Percentiles rank a stretch among this genome's conserved stretches.
Evolutionary conservation across 164 flowering plant species (phyloP).

Genomic region (Macadamia tetraphylla): DNA sequence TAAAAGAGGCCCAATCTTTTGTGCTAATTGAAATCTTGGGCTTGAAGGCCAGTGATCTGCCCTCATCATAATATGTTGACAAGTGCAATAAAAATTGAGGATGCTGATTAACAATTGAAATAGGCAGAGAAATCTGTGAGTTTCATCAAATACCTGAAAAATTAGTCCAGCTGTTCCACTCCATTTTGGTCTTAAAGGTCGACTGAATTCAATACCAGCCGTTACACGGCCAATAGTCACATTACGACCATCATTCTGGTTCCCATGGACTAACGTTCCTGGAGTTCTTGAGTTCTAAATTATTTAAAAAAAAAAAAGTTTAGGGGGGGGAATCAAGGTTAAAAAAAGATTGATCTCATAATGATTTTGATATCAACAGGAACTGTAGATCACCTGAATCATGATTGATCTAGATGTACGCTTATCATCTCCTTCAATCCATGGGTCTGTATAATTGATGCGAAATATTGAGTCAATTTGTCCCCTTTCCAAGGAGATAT

Average conservation of each 20-base stretch:
- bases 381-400: constrained; percentile 59
- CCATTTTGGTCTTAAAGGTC: constrained; percentile 94
- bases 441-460: constrained; percentile 87
- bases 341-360: too few species aligned
- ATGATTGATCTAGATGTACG: constrained; percentile 85
- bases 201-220: constrained; percentile 84
- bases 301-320: not conserved
- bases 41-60: too few species aligned
- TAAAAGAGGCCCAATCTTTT: too few species aligned
- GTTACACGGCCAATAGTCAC: constrained; percentile 80
- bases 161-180: constrained; percentile 86
- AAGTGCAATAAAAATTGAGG: too few species aligned
- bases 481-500: constrained; percentile 90
- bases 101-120: not conserved
- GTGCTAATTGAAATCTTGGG: too few species aligned
- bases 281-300: constrained; percentile 90
- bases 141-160: constrained; percentile 64
- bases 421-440: constrained; percentile 99
- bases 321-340: too few species aligned
- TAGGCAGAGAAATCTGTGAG: not conserved
- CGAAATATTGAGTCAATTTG: constrained; percentile 92
- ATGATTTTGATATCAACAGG: not conserved
- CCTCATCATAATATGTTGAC: too few species aligned
- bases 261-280: constrained; percentile 84
- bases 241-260: constrained; percentile 53